phyloP scores from a whole-genome alignment of 306 rosid genomes.

The Hippophae rhamnoides region DNA sequence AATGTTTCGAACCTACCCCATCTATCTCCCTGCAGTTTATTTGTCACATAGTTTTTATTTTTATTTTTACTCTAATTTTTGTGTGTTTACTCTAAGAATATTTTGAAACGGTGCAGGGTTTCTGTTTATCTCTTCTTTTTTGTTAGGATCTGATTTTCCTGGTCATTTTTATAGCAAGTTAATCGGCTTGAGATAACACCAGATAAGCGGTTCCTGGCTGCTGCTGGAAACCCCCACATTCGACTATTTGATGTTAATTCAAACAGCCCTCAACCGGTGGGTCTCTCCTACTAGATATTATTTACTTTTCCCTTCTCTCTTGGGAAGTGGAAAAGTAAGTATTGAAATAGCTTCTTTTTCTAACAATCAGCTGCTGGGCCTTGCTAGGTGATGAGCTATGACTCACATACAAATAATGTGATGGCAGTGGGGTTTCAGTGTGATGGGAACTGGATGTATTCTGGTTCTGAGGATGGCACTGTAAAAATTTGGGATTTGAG shows the following conservation, averaged over 20 bases:
- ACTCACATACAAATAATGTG: slow-evolving; percentile 87
- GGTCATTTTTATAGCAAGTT: slow-evolving; percentile 55
- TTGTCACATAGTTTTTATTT: no score
- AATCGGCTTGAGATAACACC: slow-evolving; percentile 97
- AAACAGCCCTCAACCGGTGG: slow-evolving; percentile 84
- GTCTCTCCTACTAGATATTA: slow-evolving; percentile 15
- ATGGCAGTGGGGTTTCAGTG: slow-evolving; percentile 99
- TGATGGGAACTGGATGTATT: slow-evolving; percentile 99
- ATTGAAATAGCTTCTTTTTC: not conserved
- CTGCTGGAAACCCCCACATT: slow-evolving; percentile 98
- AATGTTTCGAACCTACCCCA: no score
- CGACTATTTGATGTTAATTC: slow-evolving; percentile 90
- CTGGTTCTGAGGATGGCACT: slow-evolving; percentile 98
- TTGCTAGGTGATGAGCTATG: slow-evolving; percentile 83
- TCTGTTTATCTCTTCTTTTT: not conserved
- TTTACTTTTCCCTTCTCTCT: not conserved
- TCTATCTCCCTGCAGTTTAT: no score
- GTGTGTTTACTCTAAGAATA: no score
- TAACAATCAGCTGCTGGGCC: slow-evolving; percentile 6
- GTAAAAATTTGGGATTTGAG: slow-evolving; percentile 99
- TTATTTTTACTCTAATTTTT: no score
- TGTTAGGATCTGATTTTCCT: slow-evolving; percentile 19
- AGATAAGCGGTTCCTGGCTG: slow-evolving; percentile 84
- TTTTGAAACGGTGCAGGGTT: not conserved
- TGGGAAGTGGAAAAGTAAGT: not conserved